These are phyloP conservation scores for Centaurea solstitialis DNA, from an alignment of 129 eudicot genomes.

Conservation along the genomic window DNA sequence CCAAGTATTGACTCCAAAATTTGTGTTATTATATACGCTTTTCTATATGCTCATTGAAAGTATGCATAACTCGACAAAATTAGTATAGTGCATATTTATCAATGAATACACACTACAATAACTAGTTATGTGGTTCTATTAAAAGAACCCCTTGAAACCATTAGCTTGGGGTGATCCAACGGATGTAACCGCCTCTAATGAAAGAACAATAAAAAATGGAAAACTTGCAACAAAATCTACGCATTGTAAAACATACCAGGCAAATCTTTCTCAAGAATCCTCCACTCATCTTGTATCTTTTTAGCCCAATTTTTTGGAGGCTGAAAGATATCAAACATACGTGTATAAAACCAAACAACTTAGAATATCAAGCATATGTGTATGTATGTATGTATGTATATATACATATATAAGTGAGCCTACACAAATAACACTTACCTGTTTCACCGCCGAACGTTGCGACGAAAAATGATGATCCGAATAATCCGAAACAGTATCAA, in stretches of 20 bases:
- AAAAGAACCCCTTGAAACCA: background rate
- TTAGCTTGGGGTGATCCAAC: background rate
- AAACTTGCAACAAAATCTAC: background rate
- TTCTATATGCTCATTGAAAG: background rate
- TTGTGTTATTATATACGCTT: background rate
- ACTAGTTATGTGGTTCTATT: background rate
- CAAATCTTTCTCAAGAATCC: constrained; percentile 71
- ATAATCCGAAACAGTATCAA: constrained; percentile 73
- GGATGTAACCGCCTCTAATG: background rate
- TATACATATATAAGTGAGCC: background rate
- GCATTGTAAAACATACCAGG: constrained; percentile 54
- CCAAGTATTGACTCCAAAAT: background rate
- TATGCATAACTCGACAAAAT: background rate
- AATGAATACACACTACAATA: background rate
- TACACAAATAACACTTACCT: constrained; percentile 36
- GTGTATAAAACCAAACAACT: background rate
- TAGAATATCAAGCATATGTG: background rate
- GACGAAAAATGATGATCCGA: constrained; percentile 54
- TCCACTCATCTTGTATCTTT: constrained; percentile 91
- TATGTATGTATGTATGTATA: too few relatives aligned
- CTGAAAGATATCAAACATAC: constrained; percentile 34
- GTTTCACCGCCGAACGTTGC: constrained; percentile 26
- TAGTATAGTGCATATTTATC: background rate
- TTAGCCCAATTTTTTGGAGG: constrained; percentile 71
- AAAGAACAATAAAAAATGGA: background rate